phyloP scores from a whole-genome alignment of 208 protist species.

The Trypanosoma cruzi region DNA sequence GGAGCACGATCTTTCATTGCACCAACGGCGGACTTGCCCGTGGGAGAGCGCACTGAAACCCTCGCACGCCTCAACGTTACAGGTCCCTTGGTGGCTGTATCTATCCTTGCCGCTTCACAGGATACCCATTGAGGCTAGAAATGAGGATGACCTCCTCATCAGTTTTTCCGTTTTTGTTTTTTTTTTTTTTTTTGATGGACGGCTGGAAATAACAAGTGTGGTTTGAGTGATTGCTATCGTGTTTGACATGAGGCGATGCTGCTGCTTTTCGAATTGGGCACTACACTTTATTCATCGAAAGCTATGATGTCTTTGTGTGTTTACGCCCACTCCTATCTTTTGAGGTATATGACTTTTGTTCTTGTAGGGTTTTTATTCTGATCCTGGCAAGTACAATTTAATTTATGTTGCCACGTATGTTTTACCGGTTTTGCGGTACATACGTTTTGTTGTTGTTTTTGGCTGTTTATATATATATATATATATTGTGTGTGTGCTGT shows the following conservation, averaged over 20 bases:
- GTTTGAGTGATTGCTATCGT: background rate
- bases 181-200: too few species aligned
- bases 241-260: background rate
- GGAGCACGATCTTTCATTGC: slow-evolving; percentile 21
- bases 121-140: background rate
- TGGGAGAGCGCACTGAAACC: slow-evolving; percentile 25
- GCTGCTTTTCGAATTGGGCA: too few species aligned
- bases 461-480: background rate
- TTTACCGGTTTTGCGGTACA: background rate
- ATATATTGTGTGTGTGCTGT: slow-evolving; percentile 5
- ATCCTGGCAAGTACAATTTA: too few species aligned
- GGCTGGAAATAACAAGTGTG: too few species aligned
- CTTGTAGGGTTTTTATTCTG: too few species aligned
- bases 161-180: background rate
- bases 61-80: background rate
- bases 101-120: background rate
- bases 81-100: slow-evolving; percentile 10
- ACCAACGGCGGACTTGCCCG: slow-evolving; percentile 26
- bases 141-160: background rate
- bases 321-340: too few species aligned
- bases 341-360: too few species aligned
- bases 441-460: background rate
- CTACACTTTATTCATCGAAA: too few species aligned
- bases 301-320: too few species aligned
- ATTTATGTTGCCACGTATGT: too few species aligned